Percentiles rank a stretch among this genome's conserved stretches.
Evolutionary conservation across 2,329 filamentous ascomycete species (phyloP).

Genomic region (Thermothelomyces thermophilus): DNA sequence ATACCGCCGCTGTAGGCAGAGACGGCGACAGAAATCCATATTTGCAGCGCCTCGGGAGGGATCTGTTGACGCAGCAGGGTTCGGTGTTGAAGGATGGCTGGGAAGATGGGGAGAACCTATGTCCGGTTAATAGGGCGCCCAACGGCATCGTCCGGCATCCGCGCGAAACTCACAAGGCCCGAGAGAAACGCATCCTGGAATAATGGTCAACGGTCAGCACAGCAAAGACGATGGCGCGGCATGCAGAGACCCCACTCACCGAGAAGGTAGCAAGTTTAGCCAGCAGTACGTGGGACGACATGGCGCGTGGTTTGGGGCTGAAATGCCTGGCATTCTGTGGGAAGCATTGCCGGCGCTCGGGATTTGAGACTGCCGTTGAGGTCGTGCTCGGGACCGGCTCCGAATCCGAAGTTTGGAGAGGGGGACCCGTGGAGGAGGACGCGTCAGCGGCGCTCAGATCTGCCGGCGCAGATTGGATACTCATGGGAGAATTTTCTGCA

Average conservation of each 20-base stretch:
- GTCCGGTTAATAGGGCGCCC: not conserved
- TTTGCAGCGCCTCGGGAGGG: slow-evolving; percentile 14
- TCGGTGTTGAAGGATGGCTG: slow-evolving; percentile 17
- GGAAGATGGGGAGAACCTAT: slow-evolving; percentile 22
- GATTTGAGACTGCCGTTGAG: slow-evolving; percentile 1
- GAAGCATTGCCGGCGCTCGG: not conserved
- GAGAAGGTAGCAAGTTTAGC: slow-evolving; percentile 18
- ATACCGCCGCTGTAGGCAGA: slow-evolving; percentile 23
- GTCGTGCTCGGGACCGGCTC: not conserved
- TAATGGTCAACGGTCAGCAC: not conserved
- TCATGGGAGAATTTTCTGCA: not conserved
- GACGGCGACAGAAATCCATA: slow-evolving; percentile 23
- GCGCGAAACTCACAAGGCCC: slow-evolving; percentile 14
- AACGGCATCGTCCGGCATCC: not conserved
- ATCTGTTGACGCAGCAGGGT: slow-evolving; percentile 11
- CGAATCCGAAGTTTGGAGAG: not conserved
- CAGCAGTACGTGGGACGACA: slow-evolving; percentile 9
- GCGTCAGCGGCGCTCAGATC: not conserved
- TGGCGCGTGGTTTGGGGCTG: not conserved
- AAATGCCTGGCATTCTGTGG: not conserved
- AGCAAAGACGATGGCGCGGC: not conserved
- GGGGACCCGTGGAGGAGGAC: not conserved
- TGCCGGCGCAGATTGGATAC: not conserved
- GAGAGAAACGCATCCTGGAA: slow-evolving; percentile 19
- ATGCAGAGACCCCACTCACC: not conserved